These are phyloP conservation scores for Thielaviopsis euricoi DNA, from an alignment of 2,329 filamentous ascomycete genomes.

Conservation along the genomic window DNA sequence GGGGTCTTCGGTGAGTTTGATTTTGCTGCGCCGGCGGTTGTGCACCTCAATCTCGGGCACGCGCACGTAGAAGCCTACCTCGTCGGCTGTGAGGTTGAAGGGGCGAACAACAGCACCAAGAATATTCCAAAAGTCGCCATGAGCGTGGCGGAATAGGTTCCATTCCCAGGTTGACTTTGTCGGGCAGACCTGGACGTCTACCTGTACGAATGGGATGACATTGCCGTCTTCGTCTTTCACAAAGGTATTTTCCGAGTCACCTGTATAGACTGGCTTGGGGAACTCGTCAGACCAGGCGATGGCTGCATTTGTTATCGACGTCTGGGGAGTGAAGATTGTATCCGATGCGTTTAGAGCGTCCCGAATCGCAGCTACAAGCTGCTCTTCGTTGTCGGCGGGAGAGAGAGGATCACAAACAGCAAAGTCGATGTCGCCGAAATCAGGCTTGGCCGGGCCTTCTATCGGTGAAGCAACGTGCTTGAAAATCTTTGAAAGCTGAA, in stretches of 20 bases:
- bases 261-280: not conserved
- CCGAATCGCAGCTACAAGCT: not conserved
- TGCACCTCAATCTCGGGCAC: conserved; percentile 48
- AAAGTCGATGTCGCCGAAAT: conserved; percentile 61
- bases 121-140: conserved; percentile 55
- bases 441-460: conserved; percentile 51
- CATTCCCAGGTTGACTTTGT: conserved; percentile 33
- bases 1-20: conserved; percentile 45
- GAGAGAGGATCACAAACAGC: conserved; percentile 26
- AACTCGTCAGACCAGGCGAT: conserved; percentile 33
- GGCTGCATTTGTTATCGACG: conserved; percentile 31
- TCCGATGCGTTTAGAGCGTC: conserved; percentile 18
- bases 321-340: conserved; percentile 27
- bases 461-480: conserved; percentile 40
- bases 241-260: not conserved
- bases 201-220: conserved; percentile 32
- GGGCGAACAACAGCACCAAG: conserved; percentile 47
- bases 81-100: conserved; percentile 49
- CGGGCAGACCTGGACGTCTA: conserved; percentile 46
- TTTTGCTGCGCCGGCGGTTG: conserved; percentile 37
- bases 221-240: not conserved
- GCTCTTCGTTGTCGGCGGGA: not conserved
- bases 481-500: conserved; percentile 34
- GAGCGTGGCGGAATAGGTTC: conserved; percentile 50
- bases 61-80: conserved; percentile 46